phyloP scores from a whole-genome alignment of 441 rosid genomes.

The Francoa sonchifolia region DNA sequence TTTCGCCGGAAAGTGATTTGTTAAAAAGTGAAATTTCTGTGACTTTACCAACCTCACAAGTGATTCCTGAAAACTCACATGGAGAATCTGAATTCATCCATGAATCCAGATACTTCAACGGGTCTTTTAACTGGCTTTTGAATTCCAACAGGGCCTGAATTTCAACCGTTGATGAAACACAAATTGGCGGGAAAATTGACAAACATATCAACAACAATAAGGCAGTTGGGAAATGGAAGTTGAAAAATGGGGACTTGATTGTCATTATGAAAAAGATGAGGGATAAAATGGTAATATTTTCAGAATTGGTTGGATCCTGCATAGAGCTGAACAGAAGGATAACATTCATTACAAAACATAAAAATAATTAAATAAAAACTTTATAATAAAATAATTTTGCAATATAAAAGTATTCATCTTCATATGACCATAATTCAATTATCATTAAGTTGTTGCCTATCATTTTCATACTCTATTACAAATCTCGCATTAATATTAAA shows the following conservation, averaged over 20 bases:
- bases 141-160: slow-evolving; percentile 52
- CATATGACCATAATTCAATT: slow-evolving; percentile 4
- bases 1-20: slow-evolving; percentile 42
- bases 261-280: slow-evolving; percentile 18
- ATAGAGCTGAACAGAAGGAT: too few species aligned
- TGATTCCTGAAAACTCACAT: slow-evolving; percentile 45
- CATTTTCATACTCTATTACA: not conserved
- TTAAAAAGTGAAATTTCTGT: slow-evolving; percentile 34
- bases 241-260: slow-evolving; percentile 3
- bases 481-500: too few species aligned
- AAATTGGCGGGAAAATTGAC: slow-evolving; percentile 24
- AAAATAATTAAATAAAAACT: not conserved
- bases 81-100: slow-evolving; percentile 61
- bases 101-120: slow-evolving; percentile 35
- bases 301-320: not conserved
- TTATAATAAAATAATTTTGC: too few species aligned
- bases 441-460: not conserved
- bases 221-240: slow-evolving; percentile 3
- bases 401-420: slow-evolving; percentile 7
- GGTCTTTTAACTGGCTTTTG: slow-evolving; percentile 50
- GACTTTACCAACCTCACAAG: slow-evolving; percentile 50
- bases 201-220: slow-evolving; percentile 12
- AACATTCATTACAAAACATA: not conserved
- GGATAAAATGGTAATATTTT: slow-evolving; percentile 1
- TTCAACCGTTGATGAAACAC: slow-evolving; percentile 25